These are phyloP conservation scores for Annulohypoxylon stygium DNA, from an alignment of 495 filamentous ascomycete species.

Conservation along the genomic window DNA sequence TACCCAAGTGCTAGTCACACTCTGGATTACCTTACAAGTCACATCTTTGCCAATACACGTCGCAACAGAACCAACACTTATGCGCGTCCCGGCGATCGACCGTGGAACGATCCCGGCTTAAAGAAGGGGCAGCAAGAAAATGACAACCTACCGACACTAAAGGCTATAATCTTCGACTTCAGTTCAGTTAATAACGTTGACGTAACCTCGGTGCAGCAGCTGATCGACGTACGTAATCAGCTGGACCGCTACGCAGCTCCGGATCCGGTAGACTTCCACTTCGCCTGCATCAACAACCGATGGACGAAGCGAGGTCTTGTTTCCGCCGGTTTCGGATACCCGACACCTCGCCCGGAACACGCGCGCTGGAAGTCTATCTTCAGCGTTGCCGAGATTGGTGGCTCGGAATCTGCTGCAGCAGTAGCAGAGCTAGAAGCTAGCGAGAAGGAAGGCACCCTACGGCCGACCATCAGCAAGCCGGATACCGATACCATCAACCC, in stretches of 20 bases:
- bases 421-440: slow-evolving; percentile 67
- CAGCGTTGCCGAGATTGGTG: slow-evolving; percentile 90
- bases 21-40: slow-evolving; percentile 79
- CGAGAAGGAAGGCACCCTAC: slow-evolving; percentile 64
- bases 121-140: slow-evolving; percentile 51
- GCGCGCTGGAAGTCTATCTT: slow-evolving; percentile 96
- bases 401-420: slow-evolving; percentile 73
- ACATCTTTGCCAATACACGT: slow-evolving; percentile 82
- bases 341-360: slow-evolving; percentile 68
- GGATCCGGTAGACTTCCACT: slow-evolving; percentile 93
- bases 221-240: slow-evolving; percentile 98
- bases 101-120: slow-evolving; percentile 96
- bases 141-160: slow-evolving; percentile 75
- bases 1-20: slow-evolving; percentile 96
- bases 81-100: slow-evolving; percentile 80
- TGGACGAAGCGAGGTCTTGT: slow-evolving; percentile 97
- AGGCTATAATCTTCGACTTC: slow-evolving; percentile 95
- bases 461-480: slow-evolving; percentile 49
- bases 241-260: slow-evolving; percentile 89
- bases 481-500: slow-evolving; percentile 26
- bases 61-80: slow-evolving; percentile 78
- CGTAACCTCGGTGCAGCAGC: slow-evolving; percentile 90
- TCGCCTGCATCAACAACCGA: slow-evolving; percentile 93
- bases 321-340: slow-evolving; percentile 93
- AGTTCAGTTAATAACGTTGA: slow-evolving; percentile 97